phyloP scores from a whole-genome alignment of 768 basidiomycete genomes.

The Coprinopsis marcescibilis region DNA sequence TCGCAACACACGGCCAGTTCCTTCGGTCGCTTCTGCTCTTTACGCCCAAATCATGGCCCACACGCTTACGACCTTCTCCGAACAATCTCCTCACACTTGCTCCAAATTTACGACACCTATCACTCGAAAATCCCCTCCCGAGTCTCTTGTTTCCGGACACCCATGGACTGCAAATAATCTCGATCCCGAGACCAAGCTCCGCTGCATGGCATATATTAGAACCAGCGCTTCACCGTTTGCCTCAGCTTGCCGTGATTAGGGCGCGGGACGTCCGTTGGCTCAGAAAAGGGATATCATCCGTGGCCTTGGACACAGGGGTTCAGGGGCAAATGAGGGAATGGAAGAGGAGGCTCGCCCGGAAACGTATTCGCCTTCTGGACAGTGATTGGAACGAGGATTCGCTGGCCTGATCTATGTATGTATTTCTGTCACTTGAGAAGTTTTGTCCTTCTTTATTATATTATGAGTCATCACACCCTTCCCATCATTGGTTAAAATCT shows the following conservation, averaged over 20 bases:
- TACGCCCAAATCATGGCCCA: conserved; percentile 68
- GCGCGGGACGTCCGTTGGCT: conserved; percentile 71
- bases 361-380: conserved; percentile 61
- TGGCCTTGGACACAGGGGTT: conserved; percentile 68
- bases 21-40: conserved; percentile 61
- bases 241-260: conserved; percentile 50
- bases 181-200: conserved; percentile 66
- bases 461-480: too few relatives aligned
- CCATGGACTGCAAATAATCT: conserved; percentile 56
- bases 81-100: conserved; percentile 38
- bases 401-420: conserved; percentile 2
- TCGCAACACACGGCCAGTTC: conserved; percentile 48
- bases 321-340: conserved; percentile 80
- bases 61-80: conserved; percentile 50
- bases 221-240: conserved; percentile 48
- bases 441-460: too few relatives aligned
- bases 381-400: conserved; percentile 59
- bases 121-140: conserved; percentile 67
- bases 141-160: conserved; percentile 28
- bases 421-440: neutral
- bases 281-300: conserved; percentile 53
- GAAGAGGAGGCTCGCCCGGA: conserved; percentile 53
- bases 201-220: conserved; percentile 57
- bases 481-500: too few relatives aligned
- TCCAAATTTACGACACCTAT: conserved; percentile 60